phyloP scores from a whole-genome alignment of 805 yeast species.

The Ogataea wickerhamii region DNA sequence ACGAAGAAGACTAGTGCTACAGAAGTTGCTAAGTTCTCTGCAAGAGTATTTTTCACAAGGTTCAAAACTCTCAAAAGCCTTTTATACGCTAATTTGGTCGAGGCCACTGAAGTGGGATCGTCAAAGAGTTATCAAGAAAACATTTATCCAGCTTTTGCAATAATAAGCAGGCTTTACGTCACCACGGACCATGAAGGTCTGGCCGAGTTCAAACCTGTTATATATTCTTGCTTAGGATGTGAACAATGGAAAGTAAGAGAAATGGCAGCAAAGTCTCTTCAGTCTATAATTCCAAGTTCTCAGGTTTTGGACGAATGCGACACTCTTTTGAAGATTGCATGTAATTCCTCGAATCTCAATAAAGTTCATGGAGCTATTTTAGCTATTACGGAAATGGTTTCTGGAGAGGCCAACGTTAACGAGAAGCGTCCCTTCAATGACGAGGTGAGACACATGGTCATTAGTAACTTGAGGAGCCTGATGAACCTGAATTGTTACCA shows the following conservation, averaged over 20 bases:
- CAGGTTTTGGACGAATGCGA: slow-evolving; percentile 30
- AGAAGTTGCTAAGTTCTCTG: slow-evolving; percentile 24
- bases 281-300: slow-evolving; percentile 41
- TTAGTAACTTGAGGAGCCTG: slow-evolving; percentile 20
- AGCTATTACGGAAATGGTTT: slow-evolving; percentile 40
- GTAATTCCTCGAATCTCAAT: slow-evolving; percentile 35
- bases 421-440: slow-evolving; percentile 23
- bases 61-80: slow-evolving; percentile 51
- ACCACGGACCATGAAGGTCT: slow-evolving; percentile 53
- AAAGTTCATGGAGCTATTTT: slow-evolving; percentile 57
- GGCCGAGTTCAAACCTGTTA: slow-evolving; percentile 46
- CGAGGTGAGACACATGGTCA: slow-evolving; percentile 28
- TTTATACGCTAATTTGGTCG: slow-evolving; percentile 41
- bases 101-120: slow-evolving; percentile 24
- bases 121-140: slow-evolving; percentile 45
- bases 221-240: slow-evolving; percentile 48
- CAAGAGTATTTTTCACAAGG: slow-evolving; percentile 68
- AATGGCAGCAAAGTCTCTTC: slow-evolving; percentile 71
- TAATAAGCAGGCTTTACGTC: slow-evolving; percentile 65
- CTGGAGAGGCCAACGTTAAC: slow-evolving; percentile 17
- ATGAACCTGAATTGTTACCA: slow-evolving; percentile 19
- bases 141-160: slow-evolving; percentile 70
- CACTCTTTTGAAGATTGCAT: slow-evolving; percentile 6
- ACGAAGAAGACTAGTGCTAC: slow-evolving; percentile 38
- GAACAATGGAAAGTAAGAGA: slow-evolving; percentile 82